Evolutionary conservation across 805 yeast species (phyloP).

Genomic region (Monosporozyma servazzii): DNA sequence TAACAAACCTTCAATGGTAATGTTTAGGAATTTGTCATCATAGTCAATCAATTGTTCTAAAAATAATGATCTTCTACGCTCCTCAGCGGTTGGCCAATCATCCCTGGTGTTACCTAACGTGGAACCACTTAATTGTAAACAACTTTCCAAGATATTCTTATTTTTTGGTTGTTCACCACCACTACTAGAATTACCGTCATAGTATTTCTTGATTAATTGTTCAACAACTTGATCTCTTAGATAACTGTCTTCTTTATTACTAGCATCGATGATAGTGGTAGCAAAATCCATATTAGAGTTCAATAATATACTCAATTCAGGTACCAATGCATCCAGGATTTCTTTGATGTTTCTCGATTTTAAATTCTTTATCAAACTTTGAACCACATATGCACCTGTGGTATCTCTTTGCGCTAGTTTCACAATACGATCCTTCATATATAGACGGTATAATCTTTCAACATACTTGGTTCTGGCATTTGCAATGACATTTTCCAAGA

Average conservation of each 20-base stretch:
- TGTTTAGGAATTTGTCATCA: constrained; percentile 49
- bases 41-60: constrained; percentile 64
- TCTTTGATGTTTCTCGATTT: constrained; percentile 53
- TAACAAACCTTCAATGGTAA: constrained; percentile 52
- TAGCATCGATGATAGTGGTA: constrained; percentile 55
- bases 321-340: constrained; percentile 56
- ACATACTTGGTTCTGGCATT: constrained; percentile 59
- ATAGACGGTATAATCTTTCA: constrained; percentile 57
- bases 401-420: constrained; percentile 72
- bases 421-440: constrained; percentile 65
- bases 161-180: constrained; percentile 21
- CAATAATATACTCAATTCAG: constrained; percentile 52
- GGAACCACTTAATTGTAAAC: constrained; percentile 54
- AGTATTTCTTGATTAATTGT: constrained; percentile 38
- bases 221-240: constrained; percentile 50
- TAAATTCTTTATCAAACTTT: constrained; percentile 55
- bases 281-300: constrained; percentile 66
- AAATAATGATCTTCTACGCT: constrained; percentile 68
- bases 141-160: constrained; percentile 53
- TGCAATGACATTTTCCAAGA: constrained; percentile 63
- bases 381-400: constrained; percentile 77
- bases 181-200: constrained; percentile 10
- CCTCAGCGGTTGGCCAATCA: constrained; percentile 91
- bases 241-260: constrained; percentile 48
- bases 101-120: constrained; percentile 75